Percentiles rank a stretch among this genome's conserved stretches.
phyloP scores from a whole-genome alignment of 257 asterid species.

The Henckelia pumila region DNA sequence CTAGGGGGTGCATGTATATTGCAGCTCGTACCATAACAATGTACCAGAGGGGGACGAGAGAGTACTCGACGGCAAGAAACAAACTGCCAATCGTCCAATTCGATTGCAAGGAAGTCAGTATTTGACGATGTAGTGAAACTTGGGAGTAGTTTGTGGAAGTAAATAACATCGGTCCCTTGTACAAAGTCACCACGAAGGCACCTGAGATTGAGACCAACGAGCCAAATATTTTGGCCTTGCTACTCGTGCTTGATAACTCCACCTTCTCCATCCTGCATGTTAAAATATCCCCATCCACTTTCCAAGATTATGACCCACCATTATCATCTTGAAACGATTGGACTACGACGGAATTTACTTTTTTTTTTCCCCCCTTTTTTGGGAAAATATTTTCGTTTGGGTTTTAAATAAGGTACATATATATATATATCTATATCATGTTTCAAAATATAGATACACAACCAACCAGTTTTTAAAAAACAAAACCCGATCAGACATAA shows the following conservation, averaged over 20 bases:
- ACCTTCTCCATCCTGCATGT: constrained; percentile 88
- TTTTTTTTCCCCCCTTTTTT: no score
- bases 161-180: constrained; percentile 63
- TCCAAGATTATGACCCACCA: not conserved
- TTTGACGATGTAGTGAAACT: constrained; percentile 2
- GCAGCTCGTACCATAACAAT: constrained; percentile 71
- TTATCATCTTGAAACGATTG: not conserved
- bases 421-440: no score
- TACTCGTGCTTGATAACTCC: constrained; percentile 48
- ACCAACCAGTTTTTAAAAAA: no score
- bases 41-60: constrained; percentile 88
- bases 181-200: constrained; percentile 78
- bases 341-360: no score
- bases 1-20: no score
- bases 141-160: constrained; percentile 26
- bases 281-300: constrained; percentile 1
- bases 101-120: constrained; percentile 39
- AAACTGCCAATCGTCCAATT: constrained; percentile 76
- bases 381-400: no score
- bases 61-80: constrained; percentile 63
- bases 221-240: constrained; percentile 70
- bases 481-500: no score
- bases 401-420: no score
- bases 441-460: no score
- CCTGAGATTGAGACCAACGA: constrained; percentile 72